Conservation (phyloP, 192 early-diverging fungal genomes). For the Entrophospora sp. region DNA sequence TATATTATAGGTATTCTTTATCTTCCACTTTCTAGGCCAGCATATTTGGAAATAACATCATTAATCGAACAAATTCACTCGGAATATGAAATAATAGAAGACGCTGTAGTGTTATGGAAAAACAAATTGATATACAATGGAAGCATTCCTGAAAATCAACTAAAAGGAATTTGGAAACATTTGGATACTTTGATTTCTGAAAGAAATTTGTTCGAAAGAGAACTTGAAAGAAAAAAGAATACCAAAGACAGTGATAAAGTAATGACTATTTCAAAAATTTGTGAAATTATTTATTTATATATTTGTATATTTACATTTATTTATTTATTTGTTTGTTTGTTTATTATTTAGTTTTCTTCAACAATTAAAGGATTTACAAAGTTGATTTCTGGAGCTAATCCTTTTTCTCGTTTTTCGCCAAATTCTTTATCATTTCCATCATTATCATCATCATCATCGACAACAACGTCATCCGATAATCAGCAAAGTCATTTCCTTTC, state of each 20-base stretch:
- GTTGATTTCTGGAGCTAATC: background rate
- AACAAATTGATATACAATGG: conserved; percentile 6
- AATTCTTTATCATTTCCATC: no score
- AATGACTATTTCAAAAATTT: background rate
- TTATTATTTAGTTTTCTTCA: background rate
- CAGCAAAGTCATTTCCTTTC: no score
- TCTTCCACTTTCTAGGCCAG: background rate
- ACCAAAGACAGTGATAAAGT: conserved; percentile 15
- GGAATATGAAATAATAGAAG: conserved; percentile 9
- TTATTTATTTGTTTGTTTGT: background rate
- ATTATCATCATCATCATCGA: background rate
- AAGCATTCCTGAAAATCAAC: background rate
- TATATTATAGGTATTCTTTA: conserved; percentile 7
- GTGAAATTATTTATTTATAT: background rate
- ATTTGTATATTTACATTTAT: background rate
- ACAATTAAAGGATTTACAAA: conserved; percentile 9
- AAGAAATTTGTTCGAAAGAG: background rate
- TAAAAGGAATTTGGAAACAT: conserved; percentile 4
- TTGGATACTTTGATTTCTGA: background rate
- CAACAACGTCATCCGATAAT: background rate
- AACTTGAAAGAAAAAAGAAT: conserved; percentile 5
- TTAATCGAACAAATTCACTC: background rate
- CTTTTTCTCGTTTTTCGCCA: conserved; percentile 17
- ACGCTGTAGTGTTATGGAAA: conserved; percentile 9
- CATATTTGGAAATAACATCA: background rate